Conservation (phyloP, 148 eudicot genomes). For the Camellia sinensis region DNA sequence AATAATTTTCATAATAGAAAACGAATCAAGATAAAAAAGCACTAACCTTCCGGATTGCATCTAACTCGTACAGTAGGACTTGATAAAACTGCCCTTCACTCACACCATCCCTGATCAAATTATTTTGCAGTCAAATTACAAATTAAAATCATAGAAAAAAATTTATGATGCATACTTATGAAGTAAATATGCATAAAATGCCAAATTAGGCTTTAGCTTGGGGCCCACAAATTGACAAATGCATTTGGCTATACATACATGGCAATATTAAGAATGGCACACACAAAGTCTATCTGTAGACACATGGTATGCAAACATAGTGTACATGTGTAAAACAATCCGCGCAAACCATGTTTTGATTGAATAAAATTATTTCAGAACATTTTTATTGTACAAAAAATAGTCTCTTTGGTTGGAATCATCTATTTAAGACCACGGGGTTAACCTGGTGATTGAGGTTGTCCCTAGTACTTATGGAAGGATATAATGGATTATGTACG, state of each 20-base stretch:
- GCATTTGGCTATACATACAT: no score
- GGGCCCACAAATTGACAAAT: no score
- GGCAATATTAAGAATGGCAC: no score
- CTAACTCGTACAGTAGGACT: slow-evolving; percentile 68
- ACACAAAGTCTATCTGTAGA: no score
- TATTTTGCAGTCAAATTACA: slow-evolving; percentile 7
- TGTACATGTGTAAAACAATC: not conserved
- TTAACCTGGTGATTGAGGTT: no score
- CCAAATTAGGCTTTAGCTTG: not conserved
- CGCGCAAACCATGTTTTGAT: not conserved
- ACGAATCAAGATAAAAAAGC: not conserved
- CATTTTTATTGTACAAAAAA: not conserved
- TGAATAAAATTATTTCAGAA: slow-evolving; percentile 8
- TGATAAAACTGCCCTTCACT: slow-evolving; percentile 94
- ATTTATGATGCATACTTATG: not conserved
- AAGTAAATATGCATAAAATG: not conserved
- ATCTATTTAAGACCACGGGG: no score
- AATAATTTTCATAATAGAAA: not conserved
- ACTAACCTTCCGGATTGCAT: slow-evolving; percentile 68
- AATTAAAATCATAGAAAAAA: not conserved
- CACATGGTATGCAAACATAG: no score
- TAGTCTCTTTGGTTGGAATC: no score
- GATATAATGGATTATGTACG: no score
- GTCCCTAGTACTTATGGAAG: no score
- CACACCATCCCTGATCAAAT: slow-evolving; percentile 74